These are phyloP conservation scores for Phytophthora brassicae DNA, from an alignment of 352 stramenopile species.

Conservation along the genomic window DNA sequence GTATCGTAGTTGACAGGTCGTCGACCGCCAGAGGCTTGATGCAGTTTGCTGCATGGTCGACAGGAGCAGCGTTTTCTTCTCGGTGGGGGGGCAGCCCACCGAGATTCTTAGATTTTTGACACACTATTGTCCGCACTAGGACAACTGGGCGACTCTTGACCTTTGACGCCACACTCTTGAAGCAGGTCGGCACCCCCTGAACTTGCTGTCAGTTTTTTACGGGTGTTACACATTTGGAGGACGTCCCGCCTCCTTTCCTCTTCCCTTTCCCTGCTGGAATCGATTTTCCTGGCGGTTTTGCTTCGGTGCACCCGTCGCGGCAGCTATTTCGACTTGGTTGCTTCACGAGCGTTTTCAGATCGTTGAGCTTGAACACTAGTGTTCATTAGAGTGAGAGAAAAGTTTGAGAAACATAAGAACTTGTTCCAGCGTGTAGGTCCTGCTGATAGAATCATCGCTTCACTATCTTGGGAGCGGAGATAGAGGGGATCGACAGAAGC, in stretches of 20 bases:
- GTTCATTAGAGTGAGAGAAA: background rate
- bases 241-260: background rate
- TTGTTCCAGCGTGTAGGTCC: background rate
- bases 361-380: slow-evolving; percentile 5
- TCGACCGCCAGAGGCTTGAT: background rate
- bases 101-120: slow-evolving; percentile 5
- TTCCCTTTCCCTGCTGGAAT: background rate
- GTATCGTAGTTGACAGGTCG: background rate
- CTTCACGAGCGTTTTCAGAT: slow-evolving; percentile 3
- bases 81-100: slow-evolving; percentile 4
- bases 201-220: background rate
- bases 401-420: slow-evolving; percentile 2
- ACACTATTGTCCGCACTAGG: background rate
- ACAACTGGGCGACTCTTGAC: slow-evolving; percentile 2
- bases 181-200: background rate
- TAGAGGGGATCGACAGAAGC: background rate
- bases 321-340: background rate
- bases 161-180: slow-evolving; percentile 4
- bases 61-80: slow-evolving; percentile 5
- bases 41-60: slow-evolving; percentile 2
- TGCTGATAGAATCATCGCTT: slow-evolving; percentile 13
- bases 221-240: background rate
- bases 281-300: background rate
- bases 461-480: background rate
- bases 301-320: background rate